Percentiles rank a stretch among this genome's conserved stretches.
These are phyloP conservation scores for Alternaria arbusti DNA, from an alignment of 2,329 filamentous ascomycete genomes.

Conservation along the genomic window DNA sequence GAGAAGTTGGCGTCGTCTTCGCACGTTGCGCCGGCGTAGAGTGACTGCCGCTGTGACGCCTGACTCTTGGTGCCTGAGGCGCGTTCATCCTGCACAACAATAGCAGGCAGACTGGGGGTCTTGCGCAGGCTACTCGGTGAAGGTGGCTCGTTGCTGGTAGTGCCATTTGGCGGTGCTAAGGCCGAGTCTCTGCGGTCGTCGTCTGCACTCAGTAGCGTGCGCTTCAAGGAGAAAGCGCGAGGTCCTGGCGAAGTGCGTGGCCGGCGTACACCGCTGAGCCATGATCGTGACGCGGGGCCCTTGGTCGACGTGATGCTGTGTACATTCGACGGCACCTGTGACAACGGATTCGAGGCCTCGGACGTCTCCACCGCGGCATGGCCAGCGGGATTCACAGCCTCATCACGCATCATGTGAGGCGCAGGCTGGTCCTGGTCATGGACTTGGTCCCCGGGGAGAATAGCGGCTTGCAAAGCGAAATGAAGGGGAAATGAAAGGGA, in stretches of 20 bases:
- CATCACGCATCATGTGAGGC: slow-evolving; percentile 41
- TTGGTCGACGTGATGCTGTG: slow-evolving; percentile 18
- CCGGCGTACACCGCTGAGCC: slow-evolving; percentile 47
- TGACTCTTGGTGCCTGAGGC: slow-evolving; percentile 7
- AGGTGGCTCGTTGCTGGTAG: slow-evolving; percentile 38
- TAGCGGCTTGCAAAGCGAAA: slow-evolving; percentile 34
- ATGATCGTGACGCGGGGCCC: slow-evolving; percentile 39
- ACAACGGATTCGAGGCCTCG: slow-evolving; percentile 12
- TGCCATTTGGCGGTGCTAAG: slow-evolving; percentile 46
- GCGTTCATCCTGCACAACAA: slow-evolving; percentile 53
- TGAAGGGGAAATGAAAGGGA: slow-evolving; percentile 44
- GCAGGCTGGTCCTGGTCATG: slow-evolving; percentile 37
- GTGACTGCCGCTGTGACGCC: slow-evolving; percentile 9
- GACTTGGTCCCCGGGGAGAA: slow-evolving; percentile 31
- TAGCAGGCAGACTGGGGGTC: slow-evolving; percentile 53
- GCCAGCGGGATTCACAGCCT: slow-evolving; percentile 33
- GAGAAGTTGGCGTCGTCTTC: slow-evolving; percentile 47
- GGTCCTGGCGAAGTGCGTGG: slow-evolving; percentile 48
- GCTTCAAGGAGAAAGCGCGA: slow-evolving; percentile 39
- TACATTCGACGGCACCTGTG: slow-evolving; percentile 21
- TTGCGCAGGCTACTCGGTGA: slow-evolving; percentile 41
- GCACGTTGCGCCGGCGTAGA: slow-evolving; percentile 11
- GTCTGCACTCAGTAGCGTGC: slow-evolving; percentile 37
- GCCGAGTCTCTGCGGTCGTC: slow-evolving; percentile 51
- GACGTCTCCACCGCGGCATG: slow-evolving; percentile 20